A percentile compares a stretch with the other conserved stretches of the same genome.
Evolutionary conservation across 306 rosid species (phyloP).

Genomic region (Adenanthera pavonina): DNA sequence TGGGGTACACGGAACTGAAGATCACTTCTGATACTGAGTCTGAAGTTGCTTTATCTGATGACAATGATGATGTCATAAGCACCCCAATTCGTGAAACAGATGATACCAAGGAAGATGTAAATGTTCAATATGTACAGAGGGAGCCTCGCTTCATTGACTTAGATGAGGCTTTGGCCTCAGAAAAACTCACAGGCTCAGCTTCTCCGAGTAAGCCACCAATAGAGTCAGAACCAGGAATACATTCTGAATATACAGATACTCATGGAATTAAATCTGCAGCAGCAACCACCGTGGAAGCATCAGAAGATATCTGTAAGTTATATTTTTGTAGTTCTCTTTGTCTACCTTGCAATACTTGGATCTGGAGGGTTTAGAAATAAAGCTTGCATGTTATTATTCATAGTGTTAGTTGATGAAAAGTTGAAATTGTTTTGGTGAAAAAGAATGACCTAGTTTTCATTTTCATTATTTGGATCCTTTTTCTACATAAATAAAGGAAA

Average conservation of each 20-base stretch:
- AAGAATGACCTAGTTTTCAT: constrained; percentile 23
- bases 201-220: constrained; percentile 43
- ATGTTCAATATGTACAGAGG: constrained; percentile 43
- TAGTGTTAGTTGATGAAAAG: constrained; percentile 32
- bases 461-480: neutral
- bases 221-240: constrained; percentile 39
- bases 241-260: constrained; percentile 37
- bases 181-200: constrained; percentile 47
- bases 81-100: constrained; percentile 32
- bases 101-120: constrained; percentile 43
- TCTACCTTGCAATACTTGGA: neutral
- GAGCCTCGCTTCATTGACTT: constrained; percentile 47
- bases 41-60: constrained; percentile 60
- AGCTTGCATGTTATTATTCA: neutral
- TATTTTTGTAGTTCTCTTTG: constrained; percentile 34
- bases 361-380: constrained; percentile 14
- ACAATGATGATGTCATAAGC: constrained; percentile 54
- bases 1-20: constrained; percentile 80
- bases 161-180: constrained; percentile 48
- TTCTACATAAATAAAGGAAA: constrained; percentile 4
- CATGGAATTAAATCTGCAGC: constrained; percentile 45
- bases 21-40: constrained; percentile 81
- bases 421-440: neutral
- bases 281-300: constrained; percentile 46
- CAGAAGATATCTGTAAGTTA: constrained; percentile 69